Percentiles rank a stretch among this genome's conserved stretches.
phyloP scores from a whole-genome alignment of 176 grass and related monocot genomes.

The Zoysia pacifica region DNA sequence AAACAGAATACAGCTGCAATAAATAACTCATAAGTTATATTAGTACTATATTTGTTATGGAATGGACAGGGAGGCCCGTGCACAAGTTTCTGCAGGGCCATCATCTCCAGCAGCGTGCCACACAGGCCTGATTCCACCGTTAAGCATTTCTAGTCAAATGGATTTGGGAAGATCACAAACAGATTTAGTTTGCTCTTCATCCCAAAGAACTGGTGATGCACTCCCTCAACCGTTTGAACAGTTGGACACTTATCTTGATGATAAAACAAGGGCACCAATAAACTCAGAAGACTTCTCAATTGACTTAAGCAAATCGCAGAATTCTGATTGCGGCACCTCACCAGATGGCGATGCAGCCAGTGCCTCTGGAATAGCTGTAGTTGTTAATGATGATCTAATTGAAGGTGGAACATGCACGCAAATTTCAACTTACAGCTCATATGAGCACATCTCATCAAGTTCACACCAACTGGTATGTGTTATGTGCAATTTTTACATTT shows the following conservation, averaged over 20 bases:
- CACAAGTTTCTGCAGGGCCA: constrained; percentile 2
- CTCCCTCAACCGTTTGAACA: background rate
- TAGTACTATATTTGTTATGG: background rate
- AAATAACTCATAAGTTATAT: background rate
- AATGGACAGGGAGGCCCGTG: constrained; percentile 29
- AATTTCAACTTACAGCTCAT: constrained; percentile 8
- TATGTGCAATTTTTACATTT: background rate
- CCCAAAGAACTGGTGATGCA: background rate
- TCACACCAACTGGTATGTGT: constrained; percentile 25
- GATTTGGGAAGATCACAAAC: constrained; percentile 2
- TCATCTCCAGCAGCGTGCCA: constrained; percentile 24
- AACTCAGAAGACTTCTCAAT: background rate
- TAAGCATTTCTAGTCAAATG: constrained; percentile 34
- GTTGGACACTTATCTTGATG: background rate
- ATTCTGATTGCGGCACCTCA: constrained; percentile 11
- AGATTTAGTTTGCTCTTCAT: background rate
- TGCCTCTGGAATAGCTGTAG: background rate
- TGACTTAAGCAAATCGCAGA: background rate
- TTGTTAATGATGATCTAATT: background rate
- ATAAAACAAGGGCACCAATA: background rate
- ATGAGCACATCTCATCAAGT: constrained; percentile 9
- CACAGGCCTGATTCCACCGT: background rate
- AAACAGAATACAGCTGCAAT: background rate
- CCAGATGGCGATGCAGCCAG: background rate
- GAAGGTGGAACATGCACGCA: constrained; percentile 20